A percentile compares a stretch with the other conserved stretches of the same genome.
Evolutionary conservation across 2,329 filamentous ascomycete species (phyloP).

Genomic region (Phialophora expanda): DNA sequence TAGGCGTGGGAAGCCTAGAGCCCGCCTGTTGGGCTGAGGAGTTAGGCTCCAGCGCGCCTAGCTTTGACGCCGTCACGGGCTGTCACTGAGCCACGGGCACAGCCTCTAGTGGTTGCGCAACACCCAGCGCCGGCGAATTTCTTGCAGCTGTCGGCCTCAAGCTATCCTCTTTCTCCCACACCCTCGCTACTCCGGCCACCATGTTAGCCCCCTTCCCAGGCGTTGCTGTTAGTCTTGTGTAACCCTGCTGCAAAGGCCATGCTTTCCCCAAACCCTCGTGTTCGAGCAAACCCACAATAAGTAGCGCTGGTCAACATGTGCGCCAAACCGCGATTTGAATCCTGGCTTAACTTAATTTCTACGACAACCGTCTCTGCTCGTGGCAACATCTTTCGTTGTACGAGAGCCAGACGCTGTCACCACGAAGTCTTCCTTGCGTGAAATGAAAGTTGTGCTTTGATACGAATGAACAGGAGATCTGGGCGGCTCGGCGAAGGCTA

Average conservation of each 20-base stretch:
- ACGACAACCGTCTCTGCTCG: slow-evolving; percentile 17
- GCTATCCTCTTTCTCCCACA: slow-evolving; percentile 5
- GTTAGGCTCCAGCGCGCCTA: slow-evolving; percentile 14
- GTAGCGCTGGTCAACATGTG: slow-evolving; percentile 17
- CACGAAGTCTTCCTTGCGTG: neutral
- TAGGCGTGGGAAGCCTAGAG: slow-evolving; percentile 10
- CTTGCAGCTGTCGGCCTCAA: slow-evolving; percentile 25
- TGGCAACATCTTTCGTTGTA: neutral
- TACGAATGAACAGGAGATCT: neutral
- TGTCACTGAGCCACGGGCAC: neutral
- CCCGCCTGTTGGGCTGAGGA: slow-evolving; percentile 1
- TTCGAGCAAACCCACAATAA: slow-evolving; percentile 2
- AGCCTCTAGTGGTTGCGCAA: slow-evolving; percentile 17
- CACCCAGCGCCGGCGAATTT: slow-evolving; percentile 26
- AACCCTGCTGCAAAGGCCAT: slow-evolving; percentile 28
- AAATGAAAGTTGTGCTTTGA: neutral
- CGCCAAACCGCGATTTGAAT: slow-evolving; percentile 17
- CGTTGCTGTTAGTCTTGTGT: slow-evolving; percentile 28
- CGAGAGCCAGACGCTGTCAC: neutral
- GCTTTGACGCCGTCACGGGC: slow-evolving; percentile 12
- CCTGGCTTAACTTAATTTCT: slow-evolving; percentile 30
- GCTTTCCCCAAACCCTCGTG: slow-evolving; percentile 11
- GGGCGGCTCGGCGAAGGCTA: neutral
- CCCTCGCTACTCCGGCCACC: slow-evolving; percentile 25
- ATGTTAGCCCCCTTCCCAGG: slow-evolving; percentile 32